Conservation (phyloP, 345 rosid genomes). For the Ailanthus altissimus region DNA sequence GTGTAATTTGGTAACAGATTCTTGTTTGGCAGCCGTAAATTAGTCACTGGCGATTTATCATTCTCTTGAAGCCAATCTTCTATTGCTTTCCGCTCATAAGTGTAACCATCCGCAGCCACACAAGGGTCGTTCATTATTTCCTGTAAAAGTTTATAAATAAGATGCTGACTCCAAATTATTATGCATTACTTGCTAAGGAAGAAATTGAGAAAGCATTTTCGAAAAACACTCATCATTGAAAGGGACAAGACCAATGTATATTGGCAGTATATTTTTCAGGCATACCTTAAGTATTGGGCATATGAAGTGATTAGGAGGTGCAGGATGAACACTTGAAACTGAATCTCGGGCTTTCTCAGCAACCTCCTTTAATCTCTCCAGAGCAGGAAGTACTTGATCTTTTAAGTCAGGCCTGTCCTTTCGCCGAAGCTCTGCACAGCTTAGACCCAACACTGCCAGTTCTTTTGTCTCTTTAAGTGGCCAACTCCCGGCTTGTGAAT, state of each 20-base stretch:
- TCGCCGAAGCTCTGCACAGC: conserved; percentile 74
- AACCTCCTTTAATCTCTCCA: conserved; percentile 58
- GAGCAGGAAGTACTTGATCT: conserved; percentile 61
- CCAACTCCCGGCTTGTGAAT: conserved; percentile 75
- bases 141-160: conserved; percentile 37
- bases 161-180: not conserved
- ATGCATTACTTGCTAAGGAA: no score
- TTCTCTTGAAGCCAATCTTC: conserved; percentile 64
- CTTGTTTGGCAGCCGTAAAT: conserved; percentile 44
- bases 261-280: not conserved
- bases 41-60: conserved; percentile 69
- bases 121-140: conserved; percentile 78
- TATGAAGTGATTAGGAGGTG: conserved; percentile 64
- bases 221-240: not conserved
- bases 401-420: conserved; percentile 72
- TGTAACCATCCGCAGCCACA: conserved; percentile 89
- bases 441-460: conserved; percentile 64
- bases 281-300: conserved; percentile 83
- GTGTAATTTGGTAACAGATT: conserved; percentile 66
- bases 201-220: not conserved
- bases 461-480: conserved; percentile 70
- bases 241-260: not conserved
- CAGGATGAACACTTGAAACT: conserved; percentile 10
- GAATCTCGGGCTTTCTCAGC: conserved; percentile 44
- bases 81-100: conserved; percentile 72